Evolutionary conservation across 108 stramenopile genomes (phyloP).

Genomic region (Nitzschia inconspicua): DNA sequence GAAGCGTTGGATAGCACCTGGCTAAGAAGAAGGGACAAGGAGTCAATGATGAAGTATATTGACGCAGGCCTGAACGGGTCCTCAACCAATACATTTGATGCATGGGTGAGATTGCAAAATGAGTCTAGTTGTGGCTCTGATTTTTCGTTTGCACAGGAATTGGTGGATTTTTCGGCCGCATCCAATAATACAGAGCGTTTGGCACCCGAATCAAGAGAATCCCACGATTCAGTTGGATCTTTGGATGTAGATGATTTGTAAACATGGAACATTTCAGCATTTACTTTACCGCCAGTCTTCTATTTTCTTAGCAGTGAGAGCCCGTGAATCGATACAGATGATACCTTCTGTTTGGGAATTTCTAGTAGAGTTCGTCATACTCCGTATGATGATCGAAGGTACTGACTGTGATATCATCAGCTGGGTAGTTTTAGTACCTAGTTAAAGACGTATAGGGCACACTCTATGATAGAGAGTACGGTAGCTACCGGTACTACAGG

Average conservation of each 20-base stretch:
- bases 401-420: background rate
- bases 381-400: background rate
- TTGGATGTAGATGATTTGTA: background rate
- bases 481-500: background rate
- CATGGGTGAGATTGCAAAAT: constrained; percentile 14
- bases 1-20: constrained; percentile 33
- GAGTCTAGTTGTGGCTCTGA: too few relatives aligned
- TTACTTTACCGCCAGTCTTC: background rate
- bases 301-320: background rate
- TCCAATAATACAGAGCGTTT: background rate
- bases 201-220: too few relatives aligned
- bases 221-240: background rate
- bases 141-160: too few relatives aligned
- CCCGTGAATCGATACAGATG: background rate
- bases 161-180: background rate
- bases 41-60: constrained; percentile 2
- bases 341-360: background rate
- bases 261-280: background rate
- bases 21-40: constrained; percentile 34
- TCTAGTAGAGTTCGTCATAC: background rate
- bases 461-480: background rate
- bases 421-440: background rate
- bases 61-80: constrained; percentile 11
- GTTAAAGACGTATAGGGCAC: too few relatives aligned
- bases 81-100: constrained; percentile 12